Percentiles rank a stretch among this genome's conserved stretches.
phyloP scores from a whole-genome alignment of 179 eudicot species.

The Monotropa hypopitys region DNA sequence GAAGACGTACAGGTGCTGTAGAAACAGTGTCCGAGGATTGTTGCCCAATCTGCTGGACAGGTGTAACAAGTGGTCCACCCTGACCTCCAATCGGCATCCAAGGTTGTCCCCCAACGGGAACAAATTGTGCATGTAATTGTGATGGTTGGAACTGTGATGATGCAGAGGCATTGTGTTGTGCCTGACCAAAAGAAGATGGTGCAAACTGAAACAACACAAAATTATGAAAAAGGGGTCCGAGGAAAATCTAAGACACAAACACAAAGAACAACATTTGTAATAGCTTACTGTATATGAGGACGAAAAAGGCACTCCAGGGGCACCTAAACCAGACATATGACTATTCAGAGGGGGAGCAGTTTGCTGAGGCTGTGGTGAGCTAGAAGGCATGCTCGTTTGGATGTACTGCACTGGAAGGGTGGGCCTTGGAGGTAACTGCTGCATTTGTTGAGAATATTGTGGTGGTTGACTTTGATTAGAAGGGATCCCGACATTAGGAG shows the following conservation, averaged over 20 bases:
- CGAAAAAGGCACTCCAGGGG: constrained; percentile 56
- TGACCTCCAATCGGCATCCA: constrained; percentile 67
- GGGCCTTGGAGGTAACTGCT: constrained; percentile 61
- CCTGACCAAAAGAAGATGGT: constrained; percentile 28
- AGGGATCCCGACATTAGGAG: constrained; percentile 33
- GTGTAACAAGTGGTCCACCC: constrained; percentile 33
- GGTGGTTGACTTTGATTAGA: constrained; percentile 43
- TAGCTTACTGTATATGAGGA: constrained; percentile 66
- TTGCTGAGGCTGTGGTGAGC: constrained; percentile 42
- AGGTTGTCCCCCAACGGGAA: constrained; percentile 48
- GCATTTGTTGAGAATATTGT: constrained; percentile 71
- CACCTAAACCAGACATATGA: constrained; percentile 38
- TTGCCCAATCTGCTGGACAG: constrained; percentile 45
- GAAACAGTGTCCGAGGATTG: constrained; percentile 39
- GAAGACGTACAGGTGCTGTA: constrained; percentile 28
- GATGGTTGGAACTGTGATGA: constrained; percentile 56
- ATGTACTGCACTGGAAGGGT: constrained; percentile 47
- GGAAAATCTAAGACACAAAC: constrained; percentile 1
- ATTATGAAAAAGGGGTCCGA: background rate
- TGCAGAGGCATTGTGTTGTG: constrained; percentile 16
- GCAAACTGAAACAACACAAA: constrained; percentile 19
- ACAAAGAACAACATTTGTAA: background rate
- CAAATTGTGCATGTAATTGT: constrained; percentile 42
- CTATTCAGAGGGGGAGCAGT: constrained; percentile 27
- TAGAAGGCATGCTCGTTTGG: constrained; percentile 49